These are phyloP conservation scores for Kwoniella dejecticola DNA, from an alignment of 768 basidiomycete species.

Conservation along the genomic window DNA sequence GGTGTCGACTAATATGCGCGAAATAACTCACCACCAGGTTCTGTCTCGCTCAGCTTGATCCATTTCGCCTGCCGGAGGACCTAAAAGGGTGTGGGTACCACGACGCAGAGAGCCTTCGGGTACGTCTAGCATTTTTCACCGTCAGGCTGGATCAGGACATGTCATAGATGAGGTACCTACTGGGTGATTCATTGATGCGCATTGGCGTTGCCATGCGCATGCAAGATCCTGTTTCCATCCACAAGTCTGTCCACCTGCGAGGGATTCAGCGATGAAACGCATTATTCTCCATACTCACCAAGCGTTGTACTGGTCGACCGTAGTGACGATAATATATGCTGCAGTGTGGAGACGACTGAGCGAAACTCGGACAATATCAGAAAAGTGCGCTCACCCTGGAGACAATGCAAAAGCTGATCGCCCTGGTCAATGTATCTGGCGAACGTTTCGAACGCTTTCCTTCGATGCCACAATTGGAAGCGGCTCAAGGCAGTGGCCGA, in stretches of 20 bases:
- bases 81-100: constrained; percentile 18
- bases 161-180: constrained; percentile 20
- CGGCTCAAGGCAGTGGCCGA: constrained; percentile 21
- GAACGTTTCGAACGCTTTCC: constrained; percentile 35
- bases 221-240: constrained; percentile 36
- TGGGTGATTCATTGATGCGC: constrained; percentile 34
- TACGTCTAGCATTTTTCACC: constrained; percentile 1
- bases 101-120: constrained; percentile 16
- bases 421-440: constrained; percentile 28
- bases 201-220: constrained; percentile 38
- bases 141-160: neutral
- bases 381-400: constrained; percentile 29
- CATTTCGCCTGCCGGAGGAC: constrained; percentile 13
- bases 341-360: neutral
- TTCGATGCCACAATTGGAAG: constrained; percentile 46
- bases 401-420: constrained; percentile 33
- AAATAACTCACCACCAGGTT: constrained; percentile 39
- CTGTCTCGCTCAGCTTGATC: constrained; percentile 43
- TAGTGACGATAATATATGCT: constrained; percentile 28
- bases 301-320: constrained; percentile 38
- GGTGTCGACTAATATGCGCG: neutral
- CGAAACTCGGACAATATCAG: too few species aligned
- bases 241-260: constrained; percentile 41
- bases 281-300: constrained; percentile 31
- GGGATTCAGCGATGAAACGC: too few species aligned